phyloP scores from a whole-genome alignment of 495 filamentous ascomycete species.

The Hypomontagnella monticulosa region DNA sequence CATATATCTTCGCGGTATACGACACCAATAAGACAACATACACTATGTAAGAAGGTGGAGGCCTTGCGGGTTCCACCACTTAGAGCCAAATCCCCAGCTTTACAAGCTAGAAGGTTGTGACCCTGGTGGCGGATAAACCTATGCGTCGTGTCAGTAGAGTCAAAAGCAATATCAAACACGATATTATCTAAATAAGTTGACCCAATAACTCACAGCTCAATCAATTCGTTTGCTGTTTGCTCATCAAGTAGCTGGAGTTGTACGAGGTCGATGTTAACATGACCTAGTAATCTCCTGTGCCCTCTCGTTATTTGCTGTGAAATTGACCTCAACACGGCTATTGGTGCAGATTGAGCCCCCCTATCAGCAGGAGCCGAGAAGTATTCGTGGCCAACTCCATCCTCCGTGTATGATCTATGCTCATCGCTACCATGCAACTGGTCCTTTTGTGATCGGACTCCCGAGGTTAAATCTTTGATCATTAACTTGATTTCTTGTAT shows the following conservation, averaged over 20 bases:
- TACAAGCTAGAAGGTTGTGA: slow-evolving; percentile 41
- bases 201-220: slow-evolving; percentile 35
- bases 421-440: slow-evolving; percentile 2
- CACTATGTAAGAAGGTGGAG: slow-evolving; percentile 43
- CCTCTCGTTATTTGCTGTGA: slow-evolving; percentile 40
- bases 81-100: slow-evolving; percentile 40
- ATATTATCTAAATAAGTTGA: neutral
- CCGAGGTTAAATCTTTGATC: slow-evolving; percentile 30
- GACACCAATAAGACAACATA: slow-evolving; percentile 44
- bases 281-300: slow-evolving; percentile 32
- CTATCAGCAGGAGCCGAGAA: slow-evolving; percentile 42
- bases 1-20: slow-evolving; percentile 45
- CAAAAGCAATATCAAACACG: neutral
- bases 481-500: slow-evolving; percentile 39
- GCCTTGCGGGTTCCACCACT: slow-evolving; percentile 43
- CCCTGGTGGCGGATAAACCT: slow-evolving; percentile 43
- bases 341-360: slow-evolving; percentile 42
- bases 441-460: neutral
- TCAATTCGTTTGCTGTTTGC: slow-evolving; percentile 40
- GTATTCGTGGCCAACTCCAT: slow-evolving; percentile 31
- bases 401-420: slow-evolving; percentile 10
- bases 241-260: slow-evolving; percentile 45
- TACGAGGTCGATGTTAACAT: slow-evolving; percentile 40
- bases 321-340: slow-evolving; percentile 44
- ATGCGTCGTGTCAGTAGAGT: neutral